Percentiles rank a stretch among this genome's conserved stretches.
Conservation (phyloP, 2,329 filamentous ascomycete species). For the Alternaria gansuensis region DNA sequence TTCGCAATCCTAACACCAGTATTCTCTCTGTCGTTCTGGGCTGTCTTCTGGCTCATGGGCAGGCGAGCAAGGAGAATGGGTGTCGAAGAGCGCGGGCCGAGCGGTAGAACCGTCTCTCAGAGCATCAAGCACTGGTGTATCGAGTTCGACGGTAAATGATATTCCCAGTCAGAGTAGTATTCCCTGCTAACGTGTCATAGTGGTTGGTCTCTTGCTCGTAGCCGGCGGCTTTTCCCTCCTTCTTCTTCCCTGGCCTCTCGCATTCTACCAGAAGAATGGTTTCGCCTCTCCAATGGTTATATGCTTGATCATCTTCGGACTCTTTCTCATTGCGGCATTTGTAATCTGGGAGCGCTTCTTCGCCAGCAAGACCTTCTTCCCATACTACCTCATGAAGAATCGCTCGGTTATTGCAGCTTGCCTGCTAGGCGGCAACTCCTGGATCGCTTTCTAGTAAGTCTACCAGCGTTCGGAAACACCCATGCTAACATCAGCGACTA, state of each 20-base stretch:
- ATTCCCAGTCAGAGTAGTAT: neutral
- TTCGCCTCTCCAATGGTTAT: conserved; percentile 52
- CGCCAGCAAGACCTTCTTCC: conserved; percentile 53
- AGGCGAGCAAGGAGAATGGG: conserved; percentile 66
- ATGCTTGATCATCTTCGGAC: conserved; percentile 50
- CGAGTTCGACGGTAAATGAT: conserved; percentile 64
- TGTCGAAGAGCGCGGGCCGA: conserved; percentile 55
- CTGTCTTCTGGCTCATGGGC: conserved; percentile 65
- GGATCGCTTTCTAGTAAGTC: conserved; percentile 39
- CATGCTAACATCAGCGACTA: conserved; percentile 3
- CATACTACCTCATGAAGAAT: conserved; percentile 58
- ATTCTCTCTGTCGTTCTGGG: conserved; percentile 61
- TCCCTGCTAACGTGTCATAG: conserved; percentile 15
- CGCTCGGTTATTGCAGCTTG: conserved; percentile 62
- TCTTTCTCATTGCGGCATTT: conserved; percentile 46
- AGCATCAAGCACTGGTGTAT: conserved; percentile 63
- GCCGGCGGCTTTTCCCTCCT: conserved; percentile 68
- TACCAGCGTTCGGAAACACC: neutral
- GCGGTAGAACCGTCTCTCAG: conserved; percentile 58
- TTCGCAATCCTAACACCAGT: conserved; percentile 65
- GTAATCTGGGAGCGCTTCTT: conserved; percentile 51
- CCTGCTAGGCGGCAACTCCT: conserved; percentile 41
- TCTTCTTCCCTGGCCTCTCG: conserved; percentile 71
- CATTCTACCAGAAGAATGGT: conserved; percentile 31
- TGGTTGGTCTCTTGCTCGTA: conserved; percentile 69